Evolutionary conservation across 2,329 filamentous ascomycete species (phyloP).

Genomic region (Ampelomyces quisqualis): DNA sequence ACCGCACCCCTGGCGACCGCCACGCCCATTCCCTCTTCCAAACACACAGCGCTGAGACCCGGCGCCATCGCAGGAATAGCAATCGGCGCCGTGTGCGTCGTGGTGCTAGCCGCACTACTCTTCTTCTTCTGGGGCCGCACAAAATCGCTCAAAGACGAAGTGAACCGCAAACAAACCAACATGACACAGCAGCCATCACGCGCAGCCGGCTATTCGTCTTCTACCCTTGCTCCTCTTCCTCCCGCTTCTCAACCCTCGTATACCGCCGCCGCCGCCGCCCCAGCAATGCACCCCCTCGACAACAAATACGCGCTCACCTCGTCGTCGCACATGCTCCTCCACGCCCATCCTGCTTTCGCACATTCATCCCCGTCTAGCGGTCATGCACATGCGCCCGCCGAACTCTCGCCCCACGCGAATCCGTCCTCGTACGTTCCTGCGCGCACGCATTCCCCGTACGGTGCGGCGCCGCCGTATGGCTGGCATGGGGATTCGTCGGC

Average conservation of each 20-base stretch:
- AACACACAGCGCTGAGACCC: slow-evolving; percentile 24
- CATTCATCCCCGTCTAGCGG: too few species aligned
- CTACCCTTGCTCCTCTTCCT: neutral
- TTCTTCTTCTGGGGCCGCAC: slow-evolving; percentile 34
- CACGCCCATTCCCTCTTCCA: neutral
- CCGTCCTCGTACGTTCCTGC: neutral
- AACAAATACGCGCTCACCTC: neutral
- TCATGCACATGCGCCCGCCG: neutral
- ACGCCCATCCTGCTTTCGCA: neutral
- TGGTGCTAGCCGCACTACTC: slow-evolving; percentile 23
- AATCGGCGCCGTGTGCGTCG: slow-evolving; percentile 52
- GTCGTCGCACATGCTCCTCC: too few species aligned
- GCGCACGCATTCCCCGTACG: too few species aligned
- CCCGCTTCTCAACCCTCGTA: neutral
- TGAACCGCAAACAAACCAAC: slow-evolving; percentile 22
- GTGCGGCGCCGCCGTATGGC: slow-evolving; percentile 6
- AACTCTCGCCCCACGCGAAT: neutral
- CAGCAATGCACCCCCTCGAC: neutral
- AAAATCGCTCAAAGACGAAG: slow-evolving; percentile 24
- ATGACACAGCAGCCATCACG: slow-evolving; percentile 3
- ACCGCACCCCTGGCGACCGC: too few species aligned
- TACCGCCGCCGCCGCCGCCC: neutral
- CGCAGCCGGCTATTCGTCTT: neutral
- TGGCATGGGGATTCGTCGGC: slow-evolving; percentile 6
- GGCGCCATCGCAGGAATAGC: slow-evolving; percentile 55